These are phyloP conservation scores for Xylaria sp. DNA, from an alignment of 2,329 filamentous ascomycete species.

Conservation along the genomic window DNA sequence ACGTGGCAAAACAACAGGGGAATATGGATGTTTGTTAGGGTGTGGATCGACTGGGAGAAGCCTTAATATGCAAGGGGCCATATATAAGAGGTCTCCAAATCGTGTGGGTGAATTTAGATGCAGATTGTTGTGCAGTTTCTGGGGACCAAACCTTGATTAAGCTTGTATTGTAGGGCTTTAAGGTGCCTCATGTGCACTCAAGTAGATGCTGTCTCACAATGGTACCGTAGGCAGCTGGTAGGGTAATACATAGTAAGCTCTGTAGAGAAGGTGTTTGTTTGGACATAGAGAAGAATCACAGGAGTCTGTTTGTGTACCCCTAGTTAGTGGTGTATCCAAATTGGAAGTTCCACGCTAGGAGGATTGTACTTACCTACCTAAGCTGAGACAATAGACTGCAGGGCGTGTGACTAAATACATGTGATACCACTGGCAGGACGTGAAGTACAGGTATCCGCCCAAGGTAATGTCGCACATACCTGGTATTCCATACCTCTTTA, in stretches of 20 bases:
- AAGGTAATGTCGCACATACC: too few species aligned
- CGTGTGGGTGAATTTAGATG: background rate
- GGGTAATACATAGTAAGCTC: background rate
- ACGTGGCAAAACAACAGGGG: constrained; percentile 25
- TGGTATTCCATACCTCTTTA: too few species aligned
- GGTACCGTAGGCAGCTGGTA: background rate
- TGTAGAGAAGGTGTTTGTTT: background rate
- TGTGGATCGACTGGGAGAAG: constrained; percentile 15
- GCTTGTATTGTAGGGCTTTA: background rate
- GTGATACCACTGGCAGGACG: too few species aligned
- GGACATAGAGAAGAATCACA: background rate
- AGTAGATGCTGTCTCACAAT: background rate
- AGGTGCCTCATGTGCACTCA: background rate
- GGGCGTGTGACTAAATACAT: too few species aligned
- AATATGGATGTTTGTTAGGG: constrained; percentile 5
- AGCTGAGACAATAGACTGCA: too few species aligned
- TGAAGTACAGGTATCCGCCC: too few species aligned
- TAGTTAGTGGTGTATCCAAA: background rate
- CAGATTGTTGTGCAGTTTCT: background rate
- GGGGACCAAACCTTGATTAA: background rate
- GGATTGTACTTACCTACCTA: background rate
- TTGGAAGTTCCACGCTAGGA: background rate
- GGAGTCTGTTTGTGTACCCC: too few species aligned
- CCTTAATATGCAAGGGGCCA: constrained; percentile 4
- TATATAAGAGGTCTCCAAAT: constrained; percentile 11